Evolutionary conservation across 1,284 basidiomycete species (phyloP).

Genomic region (Cryptococcus jaspeensis): DNA sequence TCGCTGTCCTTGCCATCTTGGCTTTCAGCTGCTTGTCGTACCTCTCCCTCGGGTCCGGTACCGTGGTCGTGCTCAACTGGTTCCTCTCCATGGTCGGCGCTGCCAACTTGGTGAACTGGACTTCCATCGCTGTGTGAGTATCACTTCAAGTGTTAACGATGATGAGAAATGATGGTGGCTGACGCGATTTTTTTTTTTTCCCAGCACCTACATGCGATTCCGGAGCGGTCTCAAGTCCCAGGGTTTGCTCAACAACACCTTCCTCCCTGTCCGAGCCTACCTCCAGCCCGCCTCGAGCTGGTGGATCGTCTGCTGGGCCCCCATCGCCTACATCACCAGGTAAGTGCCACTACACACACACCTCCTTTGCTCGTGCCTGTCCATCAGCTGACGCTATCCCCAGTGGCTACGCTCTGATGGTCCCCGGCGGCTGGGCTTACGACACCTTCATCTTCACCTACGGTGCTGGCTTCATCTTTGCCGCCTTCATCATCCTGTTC

Average conservation of each 20-base stretch:
- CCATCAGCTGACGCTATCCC: neutral
- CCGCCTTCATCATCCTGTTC: constrained; percentile 26
- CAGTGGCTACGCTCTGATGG: constrained; percentile 23
- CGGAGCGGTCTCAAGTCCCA: constrained; percentile 29
- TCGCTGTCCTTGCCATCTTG: constrained; percentile 22
- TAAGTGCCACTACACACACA: constrained; percentile 11
- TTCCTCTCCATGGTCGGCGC: constrained; percentile 14
- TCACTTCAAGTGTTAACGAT: neutral
- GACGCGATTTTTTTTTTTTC: no score
- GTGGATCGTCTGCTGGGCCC: constrained; percentile 23
- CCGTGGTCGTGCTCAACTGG: constrained; percentile 33
- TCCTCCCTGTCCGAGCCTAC: constrained; percentile 16
- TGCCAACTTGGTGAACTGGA: constrained; percentile 27
- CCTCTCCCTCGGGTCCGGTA: constrained; percentile 23
- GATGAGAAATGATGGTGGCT: neutral
- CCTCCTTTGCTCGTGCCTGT: neutral
- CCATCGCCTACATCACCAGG: constrained; percentile 19
- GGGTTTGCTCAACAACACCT: constrained; percentile 17
- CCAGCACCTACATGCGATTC: constrained; percentile 31
- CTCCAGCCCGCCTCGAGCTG: constrained; percentile 25
- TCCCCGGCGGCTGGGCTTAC: constrained; percentile 15
- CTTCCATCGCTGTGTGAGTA: constrained; percentile 21
- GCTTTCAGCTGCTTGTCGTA: constrained; percentile 26
- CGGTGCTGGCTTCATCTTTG: constrained; percentile 33
- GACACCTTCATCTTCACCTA: constrained; percentile 30